Conservation (phyloP, 805 yeast species). For the Wickerhamiella cacticola region DNA sequence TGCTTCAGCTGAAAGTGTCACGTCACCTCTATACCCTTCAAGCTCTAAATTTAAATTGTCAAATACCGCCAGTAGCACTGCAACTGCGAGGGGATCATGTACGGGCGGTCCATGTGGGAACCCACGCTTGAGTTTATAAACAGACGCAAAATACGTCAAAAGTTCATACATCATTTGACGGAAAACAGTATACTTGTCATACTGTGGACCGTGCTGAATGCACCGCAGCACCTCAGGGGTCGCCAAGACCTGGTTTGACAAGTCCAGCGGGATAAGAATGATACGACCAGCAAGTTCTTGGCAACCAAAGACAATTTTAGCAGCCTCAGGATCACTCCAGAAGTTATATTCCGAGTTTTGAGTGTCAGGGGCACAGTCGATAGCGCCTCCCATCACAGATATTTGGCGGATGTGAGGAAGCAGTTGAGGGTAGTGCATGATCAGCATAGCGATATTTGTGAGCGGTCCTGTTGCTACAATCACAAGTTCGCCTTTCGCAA, state of each 20-base stretch:
- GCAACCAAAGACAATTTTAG: slow-evolving; percentile 43
- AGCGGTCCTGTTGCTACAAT: slow-evolving; percentile 67
- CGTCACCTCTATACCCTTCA: slow-evolving; percentile 4
- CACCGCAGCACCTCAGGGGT: slow-evolving; percentile 32
- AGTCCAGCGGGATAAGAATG: slow-evolving; percentile 51
- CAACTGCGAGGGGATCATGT: slow-evolving; percentile 69
- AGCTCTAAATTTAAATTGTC: slow-evolving; percentile 16
- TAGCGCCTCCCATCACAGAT: slow-evolving; percentile 69
- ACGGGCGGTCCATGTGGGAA: slow-evolving; percentile 54
- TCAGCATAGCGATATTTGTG: slow-evolving; percentile 55
- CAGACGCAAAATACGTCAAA: slow-evolving; percentile 38
- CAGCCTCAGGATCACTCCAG: slow-evolving; percentile 65
- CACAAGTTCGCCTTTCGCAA: slow-evolving; percentile 39
- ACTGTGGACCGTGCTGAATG: slow-evolving; percentile 30
- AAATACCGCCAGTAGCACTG: slow-evolving; percentile 41
- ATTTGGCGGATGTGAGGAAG: slow-evolving; percentile 39
- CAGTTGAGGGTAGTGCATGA: slow-evolving; percentile 43
- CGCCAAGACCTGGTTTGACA: slow-evolving; percentile 56
- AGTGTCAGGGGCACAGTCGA: slow-evolving; percentile 37
- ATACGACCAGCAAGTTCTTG: slow-evolving; percentile 37
- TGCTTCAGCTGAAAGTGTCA: slow-evolving; percentile 3
- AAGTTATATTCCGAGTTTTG: slow-evolving; percentile 61
- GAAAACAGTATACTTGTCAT: slow-evolving; percentile 32
- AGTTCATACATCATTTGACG: slow-evolving; percentile 46
- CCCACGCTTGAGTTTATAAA: slow-evolving; percentile 35